Percentiles rank a stretch among this genome's conserved stretches.
phyloP scores from a whole-genome alignment of 257 asterid genomes.

The Voacanga thouarsii region DNA sequence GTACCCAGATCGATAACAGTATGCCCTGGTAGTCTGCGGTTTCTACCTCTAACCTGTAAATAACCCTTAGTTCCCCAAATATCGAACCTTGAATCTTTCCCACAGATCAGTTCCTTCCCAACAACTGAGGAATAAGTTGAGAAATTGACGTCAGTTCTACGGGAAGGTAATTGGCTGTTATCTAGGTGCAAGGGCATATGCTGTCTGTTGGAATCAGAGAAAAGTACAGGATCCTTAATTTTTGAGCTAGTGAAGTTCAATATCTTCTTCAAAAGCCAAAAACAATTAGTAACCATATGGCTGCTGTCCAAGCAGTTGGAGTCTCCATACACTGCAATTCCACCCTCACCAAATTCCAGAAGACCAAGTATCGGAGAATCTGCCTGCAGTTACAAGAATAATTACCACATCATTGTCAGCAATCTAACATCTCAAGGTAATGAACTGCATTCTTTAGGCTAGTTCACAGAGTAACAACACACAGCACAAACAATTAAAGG shows the following conservation, averaged over 20 bases:
- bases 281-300: slow-evolving; percentile 98
- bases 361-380: slow-evolving; percentile 96
- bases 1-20: slow-evolving; percentile 46
- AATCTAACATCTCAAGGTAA: neutral
- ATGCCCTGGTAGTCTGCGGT: slow-evolving; percentile 70
- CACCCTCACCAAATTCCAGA: slow-evolving; percentile 65
- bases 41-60: slow-evolving; percentile 69
- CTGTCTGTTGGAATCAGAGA: slow-evolving; percentile 62
- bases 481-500: neutral
- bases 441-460: neutral
- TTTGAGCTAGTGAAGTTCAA: slow-evolving; percentile 66
- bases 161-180: slow-evolving; percentile 70
- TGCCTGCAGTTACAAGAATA: slow-evolving; percentile 49
- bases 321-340: slow-evolving; percentile 88
- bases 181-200: slow-evolving; percentile 59
- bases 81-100: slow-evolving; percentile 86
- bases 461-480: neutral
- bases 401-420: neutral
- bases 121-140: slow-evolving; percentile 75
- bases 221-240: slow-evolving; percentile 68
- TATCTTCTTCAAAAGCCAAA: slow-evolving; percentile 86
- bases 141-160: slow-evolving; percentile 91
- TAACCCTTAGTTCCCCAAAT: slow-evolving; percentile 92
- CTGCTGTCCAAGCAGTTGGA: slow-evolving; percentile 99
- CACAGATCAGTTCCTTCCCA: slow-evolving; percentile 67